phyloP scores from a whole-genome alignment of 768 basidiomycete species.

The Pleurotus cornucopiae region DNA sequence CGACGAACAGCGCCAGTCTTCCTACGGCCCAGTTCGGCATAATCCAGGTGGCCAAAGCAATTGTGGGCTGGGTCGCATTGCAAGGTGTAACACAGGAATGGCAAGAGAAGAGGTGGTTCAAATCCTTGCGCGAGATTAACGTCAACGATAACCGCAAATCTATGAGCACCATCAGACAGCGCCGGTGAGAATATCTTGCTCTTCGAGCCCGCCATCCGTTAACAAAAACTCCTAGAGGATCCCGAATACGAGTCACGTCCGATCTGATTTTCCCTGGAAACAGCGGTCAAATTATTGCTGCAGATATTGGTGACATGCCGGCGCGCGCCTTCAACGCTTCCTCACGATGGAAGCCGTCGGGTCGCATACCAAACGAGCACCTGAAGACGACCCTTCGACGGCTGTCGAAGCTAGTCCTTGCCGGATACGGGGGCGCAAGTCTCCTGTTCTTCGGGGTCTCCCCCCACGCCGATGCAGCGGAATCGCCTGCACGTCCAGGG shows the following conservation, averaged over 20 bases:
- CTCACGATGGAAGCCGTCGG: not conserved
- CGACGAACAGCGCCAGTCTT: constrained; percentile 43
- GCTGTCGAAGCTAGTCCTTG: constrained; percentile 78
- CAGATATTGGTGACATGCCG: constrained; percentile 71
- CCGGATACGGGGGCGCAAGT: constrained; percentile 80
- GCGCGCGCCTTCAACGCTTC: constrained; percentile 22
- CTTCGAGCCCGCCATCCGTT: not conserved
- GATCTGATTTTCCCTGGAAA: constrained; percentile 67
- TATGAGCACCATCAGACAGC: constrained; percentile 23
- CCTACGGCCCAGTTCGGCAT: constrained; percentile 62
- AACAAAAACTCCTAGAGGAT: constrained; percentile 27
- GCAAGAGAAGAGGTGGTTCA: constrained; percentile 71
- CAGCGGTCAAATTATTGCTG: constrained; percentile 71
- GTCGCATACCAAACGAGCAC: constrained; percentile 36
- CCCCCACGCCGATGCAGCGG: constrained; percentile 26
- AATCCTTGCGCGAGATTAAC: constrained; percentile 61
- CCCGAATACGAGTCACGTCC: constrained; percentile 69
- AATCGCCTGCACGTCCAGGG: constrained; percentile 22
- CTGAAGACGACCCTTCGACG: constrained; percentile 70
- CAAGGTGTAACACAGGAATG: constrained; percentile 81
- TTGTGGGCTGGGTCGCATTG: constrained; percentile 77
- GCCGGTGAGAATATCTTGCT: constrained; percentile 24
- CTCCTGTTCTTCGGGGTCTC: constrained; percentile 77
- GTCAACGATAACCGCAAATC: constrained; percentile 42
- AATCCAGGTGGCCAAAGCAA: constrained; percentile 61